Evolutionary conservation across 768 basidiomycete species (phyloP).

Genomic region (Rhizopogon rudus): DNA sequence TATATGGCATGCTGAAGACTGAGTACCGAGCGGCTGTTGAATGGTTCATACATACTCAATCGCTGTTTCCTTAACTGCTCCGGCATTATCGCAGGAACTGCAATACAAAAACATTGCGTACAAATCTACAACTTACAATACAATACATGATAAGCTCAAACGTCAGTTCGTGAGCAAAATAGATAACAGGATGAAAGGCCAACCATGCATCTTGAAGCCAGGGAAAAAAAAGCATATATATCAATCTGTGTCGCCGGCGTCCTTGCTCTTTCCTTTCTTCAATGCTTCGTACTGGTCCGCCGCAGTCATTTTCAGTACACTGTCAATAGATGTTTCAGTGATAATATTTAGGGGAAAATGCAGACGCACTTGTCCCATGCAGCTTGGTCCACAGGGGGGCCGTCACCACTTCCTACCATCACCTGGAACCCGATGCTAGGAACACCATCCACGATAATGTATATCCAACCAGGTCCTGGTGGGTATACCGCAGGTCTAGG

Average conservation of each 20-base stretch:
- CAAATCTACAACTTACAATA: constrained; percentile 7
- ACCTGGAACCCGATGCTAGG: constrained; percentile 60
- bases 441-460: constrained; percentile 58
- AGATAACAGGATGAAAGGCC: not conserved
- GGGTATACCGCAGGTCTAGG: constrained; percentile 65
- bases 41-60: too few species aligned
- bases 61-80: too few species aligned
- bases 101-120: constrained; percentile 3
- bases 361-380: constrained; percentile 54
- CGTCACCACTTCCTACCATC: constrained; percentile 63
- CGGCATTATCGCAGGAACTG: not conserved
- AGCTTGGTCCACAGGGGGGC: constrained; percentile 51
- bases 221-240: not conserved
- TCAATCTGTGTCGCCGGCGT: constrained; percentile 5
- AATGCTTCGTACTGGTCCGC: constrained; percentile 47
- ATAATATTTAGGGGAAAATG: not conserved
- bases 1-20: too few species aligned
- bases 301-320: constrained; percentile 42
- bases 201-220: not conserved
- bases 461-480: constrained; percentile 78
- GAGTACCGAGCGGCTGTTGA: too few species aligned
- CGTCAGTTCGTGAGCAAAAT: constrained; percentile 1
- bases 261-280: constrained; percentile 19
- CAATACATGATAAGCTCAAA: not conserved
- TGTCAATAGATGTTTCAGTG: constrained; percentile 16